Percentiles rank a stretch among this genome's conserved stretches.
These are phyloP conservation scores for Bolboschoenus planiculmis DNA, from an alignment of 176 grass and related monocot genomes.

Conservation along the genomic window DNA sequence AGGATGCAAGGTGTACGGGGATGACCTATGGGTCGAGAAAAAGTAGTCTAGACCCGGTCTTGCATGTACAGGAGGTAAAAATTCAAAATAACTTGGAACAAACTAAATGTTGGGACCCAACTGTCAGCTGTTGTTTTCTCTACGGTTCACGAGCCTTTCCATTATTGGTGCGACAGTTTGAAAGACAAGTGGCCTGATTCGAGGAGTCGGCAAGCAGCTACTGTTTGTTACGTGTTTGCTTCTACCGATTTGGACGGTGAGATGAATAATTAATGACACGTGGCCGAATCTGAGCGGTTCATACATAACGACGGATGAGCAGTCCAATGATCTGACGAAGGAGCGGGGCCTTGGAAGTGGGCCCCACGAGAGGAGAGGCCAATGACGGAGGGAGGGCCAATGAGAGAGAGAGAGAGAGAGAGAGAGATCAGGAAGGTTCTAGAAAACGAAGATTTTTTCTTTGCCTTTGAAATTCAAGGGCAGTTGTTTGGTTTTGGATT, in stretches of 20 bases:
- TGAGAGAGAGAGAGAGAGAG: neutral
- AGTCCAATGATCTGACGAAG: neutral
- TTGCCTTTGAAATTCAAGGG: constrained; percentile 1
- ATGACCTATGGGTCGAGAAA: neutral
- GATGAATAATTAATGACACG: neutral
- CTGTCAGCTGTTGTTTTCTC: neutral
- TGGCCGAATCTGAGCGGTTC: neutral
- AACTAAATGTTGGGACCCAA: neutral
- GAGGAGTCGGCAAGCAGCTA: neutral
- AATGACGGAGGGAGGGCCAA: neutral
- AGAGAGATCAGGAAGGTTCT: constrained; percentile 3
- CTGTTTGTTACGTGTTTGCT: neutral
- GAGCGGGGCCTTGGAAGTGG: neutral
- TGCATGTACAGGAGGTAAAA: neutral
- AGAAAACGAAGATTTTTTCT: neutral
- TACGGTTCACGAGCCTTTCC: neutral
- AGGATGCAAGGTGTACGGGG: neutral
- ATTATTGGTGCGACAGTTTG: neutral
- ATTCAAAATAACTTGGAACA: neutral
- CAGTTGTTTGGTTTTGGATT: neutral
- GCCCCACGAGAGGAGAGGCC: neutral
- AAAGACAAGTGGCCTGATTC: neutral
- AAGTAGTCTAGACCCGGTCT: neutral
- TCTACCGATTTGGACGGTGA: neutral
- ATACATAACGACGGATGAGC: neutral